Percentiles rank a stretch among this genome's conserved stretches.
These are phyloP conservation scores for Nepenthes mirabilis DNA, from an alignment of 148 eudicot species.

Conservation along the genomic window DNA sequence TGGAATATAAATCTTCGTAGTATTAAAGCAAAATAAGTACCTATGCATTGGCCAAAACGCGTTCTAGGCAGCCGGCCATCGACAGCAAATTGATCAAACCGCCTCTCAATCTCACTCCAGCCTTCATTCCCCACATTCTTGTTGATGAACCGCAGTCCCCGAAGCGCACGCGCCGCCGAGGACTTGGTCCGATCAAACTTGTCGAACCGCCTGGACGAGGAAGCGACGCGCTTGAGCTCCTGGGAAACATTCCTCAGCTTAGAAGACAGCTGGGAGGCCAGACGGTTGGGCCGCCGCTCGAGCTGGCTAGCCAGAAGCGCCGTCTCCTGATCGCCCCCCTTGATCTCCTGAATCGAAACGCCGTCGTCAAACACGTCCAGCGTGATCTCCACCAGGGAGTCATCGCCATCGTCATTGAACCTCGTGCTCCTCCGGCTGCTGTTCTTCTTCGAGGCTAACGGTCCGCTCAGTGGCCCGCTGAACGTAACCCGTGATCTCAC, in stretches of 20 bases:
- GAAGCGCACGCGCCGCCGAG: slow-evolving; percentile 32
- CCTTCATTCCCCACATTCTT: slow-evolving; percentile 33
- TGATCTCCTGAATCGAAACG: slow-evolving; percentile 35
- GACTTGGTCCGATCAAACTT: slow-evolving; percentile 25
- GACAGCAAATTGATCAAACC: slow-evolving; percentile 21
- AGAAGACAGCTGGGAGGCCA: slow-evolving; percentile 28
- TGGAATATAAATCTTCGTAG: background rate
- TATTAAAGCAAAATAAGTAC: slow-evolving; percentile 6
- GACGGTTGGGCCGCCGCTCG: slow-evolving; percentile 14
- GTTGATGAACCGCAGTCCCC: slow-evolving; percentile 35
- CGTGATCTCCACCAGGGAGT: slow-evolving; percentile 37
- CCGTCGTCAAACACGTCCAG: slow-evolving; percentile 41
- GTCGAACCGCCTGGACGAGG: slow-evolving; percentile 8
- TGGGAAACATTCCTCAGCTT: slow-evolving; percentile 34
- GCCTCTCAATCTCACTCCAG: slow-evolving; percentile 25
- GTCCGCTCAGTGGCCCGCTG: slow-evolving; percentile 30
- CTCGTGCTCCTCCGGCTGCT: slow-evolving; percentile 6
- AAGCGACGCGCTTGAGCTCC: slow-evolving; percentile 35
- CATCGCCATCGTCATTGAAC: slow-evolving; percentile 6
- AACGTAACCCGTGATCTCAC: slow-evolving; percentile 22
- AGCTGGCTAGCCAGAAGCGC: slow-evolving; percentile 25
- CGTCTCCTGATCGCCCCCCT: slow-evolving; percentile 32
- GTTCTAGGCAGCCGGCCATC: slow-evolving; percentile 29
- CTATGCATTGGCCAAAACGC: slow-evolving; percentile 44
- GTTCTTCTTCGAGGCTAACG: slow-evolving; percentile 10